These are phyloP conservation scores for Diaporthe sp. DNA, from an alignment of 2,329 filamentous ascomycete genomes.

Conservation along the genomic window DNA sequence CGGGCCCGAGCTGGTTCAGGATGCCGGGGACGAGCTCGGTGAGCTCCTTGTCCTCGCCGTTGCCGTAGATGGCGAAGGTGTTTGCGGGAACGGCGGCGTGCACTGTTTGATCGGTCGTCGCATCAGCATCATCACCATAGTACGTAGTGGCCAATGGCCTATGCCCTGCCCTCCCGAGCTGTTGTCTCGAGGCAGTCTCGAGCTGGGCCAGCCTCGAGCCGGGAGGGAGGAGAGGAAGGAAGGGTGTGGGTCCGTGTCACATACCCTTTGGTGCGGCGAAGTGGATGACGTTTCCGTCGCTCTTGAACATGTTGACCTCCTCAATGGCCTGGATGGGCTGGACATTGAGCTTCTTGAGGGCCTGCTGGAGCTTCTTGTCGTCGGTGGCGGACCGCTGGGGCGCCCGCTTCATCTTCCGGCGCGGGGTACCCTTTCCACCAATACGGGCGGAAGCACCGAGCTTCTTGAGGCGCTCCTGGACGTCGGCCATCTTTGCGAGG, in stretches of 20 bases:
- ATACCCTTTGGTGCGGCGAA: conserved; percentile 97
- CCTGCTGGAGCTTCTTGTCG: conserved; percentile 99
- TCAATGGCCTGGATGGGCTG: conserved; percentile 99
- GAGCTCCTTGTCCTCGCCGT: conserved; percentile 99
- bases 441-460: conserved; percentile 70
- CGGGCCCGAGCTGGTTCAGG: conserved; percentile 98
- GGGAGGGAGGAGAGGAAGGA: not conserved
- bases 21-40: conserved; percentile 99
- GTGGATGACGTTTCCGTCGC: conserved; percentile 99
- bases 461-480: conserved; percentile 74
- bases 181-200: not conserved
- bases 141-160: not conserved
- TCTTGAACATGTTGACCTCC: conserved; percentile 99
- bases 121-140: conserved; percentile 22
- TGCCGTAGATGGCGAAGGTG: conserved; percentile 99
- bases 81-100: conserved; percentile 97
- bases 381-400: conserved; percentile 93
- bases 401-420: conserved; percentile 98
- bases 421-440: conserved; percentile 97
- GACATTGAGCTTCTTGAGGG: conserved; percentile 99
- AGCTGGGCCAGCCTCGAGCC: not conserved
- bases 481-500: conserved; percentile 62
- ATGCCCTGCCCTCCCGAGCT: not conserved
- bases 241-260: conserved; percentile 18
- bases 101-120: conserved; percentile 68